Evolutionary conservation across 768 basidiomycete genomes (phyloP).

Genomic region (Xanthoconium stramineum): DNA sequence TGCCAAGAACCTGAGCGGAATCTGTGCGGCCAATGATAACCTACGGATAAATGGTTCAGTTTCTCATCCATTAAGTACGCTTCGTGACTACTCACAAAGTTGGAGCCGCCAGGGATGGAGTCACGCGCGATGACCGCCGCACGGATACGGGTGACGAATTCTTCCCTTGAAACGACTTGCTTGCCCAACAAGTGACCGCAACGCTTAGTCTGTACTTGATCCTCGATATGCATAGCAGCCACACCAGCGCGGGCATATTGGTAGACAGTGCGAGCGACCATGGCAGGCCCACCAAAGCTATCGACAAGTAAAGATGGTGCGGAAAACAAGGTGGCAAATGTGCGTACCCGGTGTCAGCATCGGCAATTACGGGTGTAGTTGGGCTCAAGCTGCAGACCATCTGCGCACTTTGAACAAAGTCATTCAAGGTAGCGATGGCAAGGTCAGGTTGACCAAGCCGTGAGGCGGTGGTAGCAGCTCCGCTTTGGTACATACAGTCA

Average conservation of each 20-base stretch:
- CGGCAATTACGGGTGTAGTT: constrained; percentile 68
- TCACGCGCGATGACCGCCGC: constrained; percentile 78
- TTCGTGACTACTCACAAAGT: constrained; percentile 49
- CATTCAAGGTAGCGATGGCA: constrained; percentile 74
- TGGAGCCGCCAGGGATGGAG: constrained; percentile 68
- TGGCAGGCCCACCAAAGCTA: constrained; percentile 70
- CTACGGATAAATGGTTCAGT: constrained; percentile 30
- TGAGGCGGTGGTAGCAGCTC: constrained; percentile 78
- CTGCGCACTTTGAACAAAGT: constrained; percentile 67
- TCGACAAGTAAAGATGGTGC: constrained; percentile 3
- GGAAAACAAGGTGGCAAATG: background rate
- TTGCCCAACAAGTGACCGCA: constrained; percentile 81
- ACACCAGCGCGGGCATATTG: constrained; percentile 69
- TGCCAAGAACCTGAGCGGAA: constrained; percentile 73
- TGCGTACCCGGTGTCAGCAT: constrained; percentile 72
- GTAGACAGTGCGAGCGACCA: constrained; percentile 72
- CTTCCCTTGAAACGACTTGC: constrained; percentile 77
- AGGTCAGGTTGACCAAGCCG: constrained; percentile 76
- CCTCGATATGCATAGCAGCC: constrained; percentile 76
- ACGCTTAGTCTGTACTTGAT: constrained; percentile 78
- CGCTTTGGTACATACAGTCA: constrained; percentile 74
- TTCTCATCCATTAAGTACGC: background rate
- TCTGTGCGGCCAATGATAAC: constrained; percentile 76
- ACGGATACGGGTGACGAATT: constrained; percentile 69
- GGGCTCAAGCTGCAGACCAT: constrained; percentile 70